Conservation (phyloP, 176 grass and related monocot species). For the Paspalum vaginatum region DNA sequence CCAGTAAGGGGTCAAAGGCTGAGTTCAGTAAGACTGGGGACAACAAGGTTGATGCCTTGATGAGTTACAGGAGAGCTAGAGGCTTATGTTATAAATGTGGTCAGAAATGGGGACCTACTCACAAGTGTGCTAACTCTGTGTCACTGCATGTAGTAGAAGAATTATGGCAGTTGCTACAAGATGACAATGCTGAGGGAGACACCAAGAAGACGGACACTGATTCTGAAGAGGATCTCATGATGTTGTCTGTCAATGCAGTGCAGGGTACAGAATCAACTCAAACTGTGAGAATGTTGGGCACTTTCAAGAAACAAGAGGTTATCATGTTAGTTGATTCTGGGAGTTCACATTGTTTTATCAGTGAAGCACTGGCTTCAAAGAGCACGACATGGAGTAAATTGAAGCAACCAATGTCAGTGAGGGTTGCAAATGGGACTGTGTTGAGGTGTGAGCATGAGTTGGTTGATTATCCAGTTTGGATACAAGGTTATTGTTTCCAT, state of each 20-base stretch:
- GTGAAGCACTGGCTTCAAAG: no score
- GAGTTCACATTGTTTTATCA: no score
- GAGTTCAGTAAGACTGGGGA: no score
- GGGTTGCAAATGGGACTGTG: not conserved
- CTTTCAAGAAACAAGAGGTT: not conserved
- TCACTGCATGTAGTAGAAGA: not conserved
- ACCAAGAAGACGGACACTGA: no score
- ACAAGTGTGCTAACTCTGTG: not conserved
- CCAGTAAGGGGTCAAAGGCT: no score
- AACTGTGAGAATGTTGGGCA: no score
- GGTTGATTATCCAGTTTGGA: fast-evolving
- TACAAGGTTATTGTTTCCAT: fast-evolving
- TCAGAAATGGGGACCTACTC: not conserved
- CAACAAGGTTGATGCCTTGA: no score
- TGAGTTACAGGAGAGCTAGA: fast-evolving
- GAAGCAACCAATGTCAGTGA: fast-evolving
- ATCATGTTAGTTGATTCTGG: no score
- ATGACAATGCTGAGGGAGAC: no score
- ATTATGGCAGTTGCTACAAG: not conserved
- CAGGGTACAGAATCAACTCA: no score
- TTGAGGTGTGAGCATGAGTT: not conserved
- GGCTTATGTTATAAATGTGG: not conserved
- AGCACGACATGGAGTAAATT: not conserved
- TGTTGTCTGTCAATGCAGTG: not conserved
- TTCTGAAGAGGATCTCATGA: no score